Percentiles rank a stretch among this genome's conserved stretches.
Conservation (phyloP, 2,329 filamentous ascomycete genomes). For the Colletotrichum cereale region DNA sequence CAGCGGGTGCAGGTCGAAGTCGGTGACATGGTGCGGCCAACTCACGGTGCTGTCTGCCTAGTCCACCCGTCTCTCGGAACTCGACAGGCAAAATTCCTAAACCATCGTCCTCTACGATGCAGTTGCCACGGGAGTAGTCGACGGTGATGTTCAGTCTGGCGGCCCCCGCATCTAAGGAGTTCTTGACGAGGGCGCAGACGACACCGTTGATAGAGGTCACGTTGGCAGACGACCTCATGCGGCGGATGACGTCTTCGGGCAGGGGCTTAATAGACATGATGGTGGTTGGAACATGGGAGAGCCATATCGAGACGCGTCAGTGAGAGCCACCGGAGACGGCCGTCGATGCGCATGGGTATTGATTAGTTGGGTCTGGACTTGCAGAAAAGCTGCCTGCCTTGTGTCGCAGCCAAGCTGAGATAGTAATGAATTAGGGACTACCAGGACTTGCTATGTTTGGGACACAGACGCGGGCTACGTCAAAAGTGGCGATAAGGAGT, state of each 20-base stretch:
- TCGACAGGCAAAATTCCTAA: constrained; percentile 79
- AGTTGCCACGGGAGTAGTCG: constrained; percentile 81
- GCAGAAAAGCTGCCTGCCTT: neutral
- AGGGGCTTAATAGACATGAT: constrained; percentile 76
- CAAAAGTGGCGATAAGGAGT: neutral
- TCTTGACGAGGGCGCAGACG: constrained; percentile 79
- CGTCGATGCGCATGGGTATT: neutral
- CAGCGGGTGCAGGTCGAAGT: constrained; percentile 7
- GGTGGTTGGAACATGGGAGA: neutral
- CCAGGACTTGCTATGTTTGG: neutral
- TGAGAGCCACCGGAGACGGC: constrained; percentile 12
- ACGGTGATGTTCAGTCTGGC: constrained; percentile 76
- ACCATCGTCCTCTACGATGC: constrained; percentile 87
- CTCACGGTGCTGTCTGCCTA: constrained; percentile 81
- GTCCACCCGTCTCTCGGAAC: constrained; percentile 76
- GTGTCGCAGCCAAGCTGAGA: too few relatives aligned
- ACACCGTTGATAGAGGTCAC: constrained; percentile 82
- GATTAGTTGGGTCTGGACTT: neutral
- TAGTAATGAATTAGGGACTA: too few relatives aligned
- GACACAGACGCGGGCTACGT: neutral
- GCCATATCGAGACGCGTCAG: constrained; percentile 21
- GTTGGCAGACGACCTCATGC: constrained; percentile 86
- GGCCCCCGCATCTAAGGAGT: constrained; percentile 85
- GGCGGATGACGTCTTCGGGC: constrained; percentile 77
- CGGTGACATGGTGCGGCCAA: constrained; percentile 32